Evolutionary conservation across 225 moss, liverwort and hornwort genomes (phyloP).

Genomic region (Bryum argenteum): DNA sequence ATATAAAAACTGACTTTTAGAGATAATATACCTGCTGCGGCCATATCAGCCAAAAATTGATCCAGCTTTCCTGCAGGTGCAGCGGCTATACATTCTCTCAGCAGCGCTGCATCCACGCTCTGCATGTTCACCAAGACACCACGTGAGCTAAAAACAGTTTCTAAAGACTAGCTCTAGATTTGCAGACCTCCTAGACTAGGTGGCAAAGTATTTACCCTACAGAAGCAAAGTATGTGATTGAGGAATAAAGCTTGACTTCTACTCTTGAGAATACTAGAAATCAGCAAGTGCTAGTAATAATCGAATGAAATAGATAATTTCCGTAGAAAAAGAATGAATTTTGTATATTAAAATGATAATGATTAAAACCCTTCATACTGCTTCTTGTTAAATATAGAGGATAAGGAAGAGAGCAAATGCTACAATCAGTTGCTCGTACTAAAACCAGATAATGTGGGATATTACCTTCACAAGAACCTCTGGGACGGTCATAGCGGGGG

Average conservation of each 20-base stretch:
- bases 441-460: slow-evolving; percentile 9
- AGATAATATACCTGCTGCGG: slow-evolving; percentile 52
- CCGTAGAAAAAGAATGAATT: neutral
- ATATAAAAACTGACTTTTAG: neutral
- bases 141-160: slow-evolving; percentile 27
- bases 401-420: slow-evolving; percentile 1
- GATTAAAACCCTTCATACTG: neutral
- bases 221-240: neutral
- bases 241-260: neutral
- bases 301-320: slow-evolving; percentile 2
- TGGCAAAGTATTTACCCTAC: slow-evolving; percentile 2
- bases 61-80: slow-evolving; percentile 57
- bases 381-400: neutral
- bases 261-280: slow-evolving; percentile 8
- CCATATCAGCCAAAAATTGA: slow-evolving; percentile 59
- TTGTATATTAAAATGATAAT: neutral
- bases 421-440: neutral
- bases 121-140: slow-evolving; percentile 35
- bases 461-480: slow-evolving; percentile 65
- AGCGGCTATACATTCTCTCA: slow-evolving; percentile 66
- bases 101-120: slow-evolving; percentile 70
- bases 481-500: slow-evolving; percentile 65
- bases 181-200: slow-evolving; percentile 7
- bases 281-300: slow-evolving; percentile 3
- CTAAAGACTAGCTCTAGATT: slow-evolving; percentile 3